Conservation (phyloP, 176 grass and related monocot genomes). For the Carex littledalei region DNA sequence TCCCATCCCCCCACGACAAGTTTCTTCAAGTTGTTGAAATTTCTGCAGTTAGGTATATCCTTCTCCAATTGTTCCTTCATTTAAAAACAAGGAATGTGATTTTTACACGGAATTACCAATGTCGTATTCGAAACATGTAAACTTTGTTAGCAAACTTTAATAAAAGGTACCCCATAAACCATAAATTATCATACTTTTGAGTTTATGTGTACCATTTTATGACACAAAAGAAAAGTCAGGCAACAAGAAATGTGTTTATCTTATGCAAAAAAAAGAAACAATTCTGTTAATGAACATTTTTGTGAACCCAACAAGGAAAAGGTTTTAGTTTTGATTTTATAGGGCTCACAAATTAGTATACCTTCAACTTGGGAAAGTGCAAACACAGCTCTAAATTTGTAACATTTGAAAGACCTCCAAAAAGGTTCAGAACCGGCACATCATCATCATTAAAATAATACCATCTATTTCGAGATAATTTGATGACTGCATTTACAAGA, state of each 20-base stretch:
- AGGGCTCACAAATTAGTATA: not conserved
- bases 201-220: not conserved
- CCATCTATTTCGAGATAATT: not conserved
- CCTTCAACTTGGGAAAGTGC: not conserved
- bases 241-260: too few relatives aligned
- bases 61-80: not conserved
- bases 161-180: not conserved
- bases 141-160: not conserved
- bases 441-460: not conserved
- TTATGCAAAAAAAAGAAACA: not conserved
- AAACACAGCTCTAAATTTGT: not conserved
- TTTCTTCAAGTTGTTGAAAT: not conserved
- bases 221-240: too few relatives aligned
- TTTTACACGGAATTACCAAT: too few relatives aligned
- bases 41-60: not conserved
- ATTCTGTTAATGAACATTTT: too few relatives aligned
- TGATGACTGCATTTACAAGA: not conserved
- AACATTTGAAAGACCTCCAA: not conserved
- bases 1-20: not conserved
- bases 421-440: not conserved
- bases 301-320: not conserved
- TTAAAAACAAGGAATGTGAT: not conserved
- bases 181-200: not conserved
- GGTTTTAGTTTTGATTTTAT: not conserved
- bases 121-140: too few relatives aligned